phyloP scores from a whole-genome alignment of 2,329 filamentous ascomycete genomes.

The Ophiocordyceps camponoti-leonardi region DNA sequence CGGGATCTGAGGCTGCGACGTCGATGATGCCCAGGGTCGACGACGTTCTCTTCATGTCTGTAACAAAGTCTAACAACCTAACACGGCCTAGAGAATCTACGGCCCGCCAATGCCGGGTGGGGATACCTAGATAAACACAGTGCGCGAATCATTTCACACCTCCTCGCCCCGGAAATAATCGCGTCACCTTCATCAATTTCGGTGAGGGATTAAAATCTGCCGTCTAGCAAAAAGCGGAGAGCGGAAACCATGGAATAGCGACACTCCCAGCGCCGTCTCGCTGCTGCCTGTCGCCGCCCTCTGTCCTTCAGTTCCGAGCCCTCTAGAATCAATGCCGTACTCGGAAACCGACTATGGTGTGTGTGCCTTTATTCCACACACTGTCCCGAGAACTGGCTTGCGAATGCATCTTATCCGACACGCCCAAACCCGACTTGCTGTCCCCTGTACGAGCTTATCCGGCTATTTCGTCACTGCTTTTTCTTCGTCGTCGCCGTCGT shows the following conservation, averaged over 20 bases:
- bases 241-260: background rate
- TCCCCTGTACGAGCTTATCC: background rate
- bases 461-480: slow-evolving; percentile 12
- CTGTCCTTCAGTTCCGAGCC: background rate
- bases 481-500: slow-evolving; percentile 11
- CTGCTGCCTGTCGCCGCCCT: background rate
- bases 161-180: background rate
- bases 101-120: no score
- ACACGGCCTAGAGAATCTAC: no score
- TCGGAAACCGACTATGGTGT: no score
- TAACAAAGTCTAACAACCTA: background rate
- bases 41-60: background rate
- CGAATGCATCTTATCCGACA: background rate
- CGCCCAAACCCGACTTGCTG: background rate
- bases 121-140: background rate
- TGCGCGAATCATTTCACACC: background rate
- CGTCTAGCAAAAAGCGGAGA: background rate
- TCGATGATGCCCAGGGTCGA: background rate
- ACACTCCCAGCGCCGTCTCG: background rate
- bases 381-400: background rate
- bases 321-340: no score
- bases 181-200: background rate
- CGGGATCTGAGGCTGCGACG: background rate
- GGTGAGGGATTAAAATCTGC: background rate
- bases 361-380: background rate